Conservation (phyloP, 176 grass and related monocot species). For the Carex pumila region DNA sequence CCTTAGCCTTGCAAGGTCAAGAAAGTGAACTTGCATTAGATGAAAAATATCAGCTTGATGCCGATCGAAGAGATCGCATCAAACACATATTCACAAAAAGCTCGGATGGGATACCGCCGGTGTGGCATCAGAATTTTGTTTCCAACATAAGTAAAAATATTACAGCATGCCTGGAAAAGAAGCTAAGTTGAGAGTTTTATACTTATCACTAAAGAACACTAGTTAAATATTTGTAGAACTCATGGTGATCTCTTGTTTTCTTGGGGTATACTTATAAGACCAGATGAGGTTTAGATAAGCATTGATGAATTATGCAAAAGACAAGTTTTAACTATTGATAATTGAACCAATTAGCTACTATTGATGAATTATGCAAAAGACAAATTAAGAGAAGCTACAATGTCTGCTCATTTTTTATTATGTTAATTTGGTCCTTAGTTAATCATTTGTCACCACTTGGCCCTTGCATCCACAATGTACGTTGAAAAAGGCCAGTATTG, state of each 20-base stretch:
- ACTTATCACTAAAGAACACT: background rate
- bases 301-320: background rate
- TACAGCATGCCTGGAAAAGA: background rate
- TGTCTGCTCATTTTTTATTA: background rate
- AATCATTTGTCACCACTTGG: background rate
- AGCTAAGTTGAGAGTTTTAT: background rate
- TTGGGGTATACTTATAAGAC: background rate
- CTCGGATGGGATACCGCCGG: conserved; percentile 25
- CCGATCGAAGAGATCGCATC: conserved; percentile 3
- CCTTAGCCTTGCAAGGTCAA: conserved; percentile 54
- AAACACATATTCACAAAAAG: conserved; percentile 5
- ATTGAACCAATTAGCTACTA: background rate
- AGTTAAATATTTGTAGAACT: background rate
- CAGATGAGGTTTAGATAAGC: background rate
- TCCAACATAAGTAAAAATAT: background rate
- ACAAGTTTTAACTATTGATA: background rate
- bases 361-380: background rate
- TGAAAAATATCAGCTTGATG: conserved; percentile 33
- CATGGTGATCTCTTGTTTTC: background rate
- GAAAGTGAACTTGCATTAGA: conserved; percentile 28
- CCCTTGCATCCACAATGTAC: background rate
- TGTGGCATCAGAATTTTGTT: background rate
- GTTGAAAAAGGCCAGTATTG: background rate
- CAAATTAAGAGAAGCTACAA: background rate
- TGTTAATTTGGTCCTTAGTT: background rate